Conservation (phyloP, 169 alveolate genomes). For the Eimeria sp. region DNA sequence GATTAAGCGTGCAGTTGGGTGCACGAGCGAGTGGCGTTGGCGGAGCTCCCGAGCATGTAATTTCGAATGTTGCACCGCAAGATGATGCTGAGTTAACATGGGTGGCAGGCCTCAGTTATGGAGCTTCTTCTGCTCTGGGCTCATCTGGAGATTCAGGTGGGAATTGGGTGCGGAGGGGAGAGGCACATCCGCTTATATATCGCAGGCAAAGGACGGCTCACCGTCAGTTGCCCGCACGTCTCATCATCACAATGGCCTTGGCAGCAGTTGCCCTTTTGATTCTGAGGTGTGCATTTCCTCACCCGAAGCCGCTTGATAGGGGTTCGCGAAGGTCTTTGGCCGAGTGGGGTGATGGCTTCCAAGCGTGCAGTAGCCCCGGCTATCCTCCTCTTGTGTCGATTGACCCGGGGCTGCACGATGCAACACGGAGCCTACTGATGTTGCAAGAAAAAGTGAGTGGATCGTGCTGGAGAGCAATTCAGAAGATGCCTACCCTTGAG, state of each 20-base stretch:
- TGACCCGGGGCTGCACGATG: background rate
- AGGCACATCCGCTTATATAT: background rate
- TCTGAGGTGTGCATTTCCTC: background rate
- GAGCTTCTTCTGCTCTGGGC: background rate
- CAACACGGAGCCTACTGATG: background rate
- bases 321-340: background rate
- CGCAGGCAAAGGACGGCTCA: background rate
- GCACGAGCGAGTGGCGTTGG: background rate
- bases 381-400: background rate
- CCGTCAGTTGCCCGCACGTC: background rate
- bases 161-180: background rate
- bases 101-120: background rate
- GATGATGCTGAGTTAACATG: background rate
- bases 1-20: background rate
- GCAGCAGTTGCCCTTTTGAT: conserved; percentile 6
- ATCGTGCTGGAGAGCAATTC: background rate
- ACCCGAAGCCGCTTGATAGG: background rate
- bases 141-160: background rate
- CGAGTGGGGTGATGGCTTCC: background rate
- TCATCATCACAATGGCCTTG: background rate
- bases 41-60: background rate
- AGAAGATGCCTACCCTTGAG: background rate
- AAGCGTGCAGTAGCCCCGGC: background rate
- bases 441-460: background rate
- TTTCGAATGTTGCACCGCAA: background rate